Evolutionary conservation across 768 basidiomycete genomes (phyloP), one percentile per base, ranked within the genome.

Genomic region (Asterophora parasitica): DNA sequence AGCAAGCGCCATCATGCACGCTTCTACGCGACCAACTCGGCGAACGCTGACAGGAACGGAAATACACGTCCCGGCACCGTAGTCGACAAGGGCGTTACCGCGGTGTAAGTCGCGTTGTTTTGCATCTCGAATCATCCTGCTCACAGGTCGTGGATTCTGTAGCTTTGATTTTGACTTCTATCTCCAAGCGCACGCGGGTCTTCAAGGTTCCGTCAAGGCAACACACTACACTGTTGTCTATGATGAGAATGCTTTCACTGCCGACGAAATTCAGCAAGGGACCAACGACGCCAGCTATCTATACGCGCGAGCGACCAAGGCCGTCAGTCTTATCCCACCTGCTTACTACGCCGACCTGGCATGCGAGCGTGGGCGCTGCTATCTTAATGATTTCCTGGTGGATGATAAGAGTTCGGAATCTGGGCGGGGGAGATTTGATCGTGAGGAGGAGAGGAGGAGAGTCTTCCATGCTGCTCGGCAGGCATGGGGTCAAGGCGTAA

Each of bases 291-390:
- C 73, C 11, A 81, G 81, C 55, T 91, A 90, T 58, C 69, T 88
- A 11, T 93, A 88, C 55, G 88, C 85, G 0, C 78, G 90, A 4
- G 88, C 89, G 0, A 93, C 88, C 3, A 85, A 87, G 56, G 84
- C 88, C 0, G 91, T 93, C 26, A 88, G 85, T 59, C 69, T 92
- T 17, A 74, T 90, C 9, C 88, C 89, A 0, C 76, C 88, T 0
- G 88, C 88, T 0, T 88, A 88, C 59, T 89, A 88, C 55, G 84
- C 87, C 6, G 88, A 91, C 64, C 65, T 91, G 42, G 89, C 87
- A 1, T 90, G 88, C 61, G 88, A 92, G 64, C 71, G 89, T 8
- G 89, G 84, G 0, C 67, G 88, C 31, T 84, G 74, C 58, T 92
- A 89, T 58, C 54, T 92, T 33, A 86, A 89, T 51, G 81, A 83